Evolutionary conservation across 371 early-diverging fungal species (phyloP), one percentile per base, ranked within the genome.

Genomic region (Mucor lusitanicus): DNA sequence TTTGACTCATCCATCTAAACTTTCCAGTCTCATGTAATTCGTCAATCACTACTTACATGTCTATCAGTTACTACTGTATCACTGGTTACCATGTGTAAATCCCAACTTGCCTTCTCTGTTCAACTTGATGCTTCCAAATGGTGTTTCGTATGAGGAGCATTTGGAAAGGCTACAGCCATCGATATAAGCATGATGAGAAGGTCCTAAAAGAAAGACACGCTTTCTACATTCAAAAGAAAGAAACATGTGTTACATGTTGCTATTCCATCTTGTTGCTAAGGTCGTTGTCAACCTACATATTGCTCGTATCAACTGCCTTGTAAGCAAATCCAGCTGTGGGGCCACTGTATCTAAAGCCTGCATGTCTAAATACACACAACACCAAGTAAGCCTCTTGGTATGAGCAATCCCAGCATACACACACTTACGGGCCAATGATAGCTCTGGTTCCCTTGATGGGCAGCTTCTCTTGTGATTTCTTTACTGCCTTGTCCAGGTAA

Each of bases 241-340:
- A n/a, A n/a, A 19, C 30, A 30, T 30, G 30, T 46, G 21, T 8
- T 2, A n/a, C 6, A 5, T 19, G 3, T 6, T 46, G n/a, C 8
- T n/a, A 3, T 21, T 6, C 44, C 6, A 46, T 8, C 19, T 46
- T 46, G 8, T 46, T n/a, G n/a, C n/a, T n/a, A n/a, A n/a, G n/a
- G n/a, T n/a, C n/a, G n/a, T 59, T 32, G 9, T 25, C 39, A 25
- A 67, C 81, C 75, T 85, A 89, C 92, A 94, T 78, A 2, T 67
- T 40, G 11, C 81, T 65, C 0, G 81, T 74, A 60, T 93, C 88
- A 33, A 95, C 76, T 56, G 87, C 85, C 63, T 86, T 85, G 79
- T 95, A 97, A 1, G 94, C 95, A 75, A 87, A 93, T 0, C 96
- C 97, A 1, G 97, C 96, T 0, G 95, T 88, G 7, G 90, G 90